phyloP scores from a whole-genome alignment of 805 yeast species.

The Candida suzukii region DNA sequence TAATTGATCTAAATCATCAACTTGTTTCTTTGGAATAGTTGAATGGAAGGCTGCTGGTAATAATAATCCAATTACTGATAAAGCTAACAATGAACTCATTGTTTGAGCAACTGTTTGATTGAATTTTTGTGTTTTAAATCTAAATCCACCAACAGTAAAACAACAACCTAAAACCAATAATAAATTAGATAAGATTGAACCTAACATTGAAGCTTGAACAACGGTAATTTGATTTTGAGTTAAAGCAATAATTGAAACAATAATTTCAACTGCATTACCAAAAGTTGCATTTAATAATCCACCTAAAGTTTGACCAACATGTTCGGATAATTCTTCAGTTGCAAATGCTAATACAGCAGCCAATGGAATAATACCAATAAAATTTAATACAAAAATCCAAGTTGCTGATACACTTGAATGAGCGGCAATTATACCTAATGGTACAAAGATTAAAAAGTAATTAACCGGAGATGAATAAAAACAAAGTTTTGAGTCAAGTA shows the following conservation, averaged over 20 bases:
- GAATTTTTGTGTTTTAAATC: conserved; percentile 78
- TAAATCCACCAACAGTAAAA: conserved; percentile 86
- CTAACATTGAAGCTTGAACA: conserved; percentile 96
- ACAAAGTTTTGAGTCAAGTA: not conserved
- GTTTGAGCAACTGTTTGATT: conserved; percentile 98
- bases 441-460: conserved; percentile 74
- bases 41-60: conserved; percentile 97
- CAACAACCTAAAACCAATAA: conserved; percentile 93
- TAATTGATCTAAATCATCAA: conserved; percentile 21
- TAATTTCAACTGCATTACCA: conserved; percentile 96
- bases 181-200: conserved; percentile 84
- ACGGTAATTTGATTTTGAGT: conserved; percentile 81
- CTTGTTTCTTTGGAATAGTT: conserved; percentile 42
- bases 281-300: conserved; percentile 94
- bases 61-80: conserved; percentile 80
- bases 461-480: conserved; percentile 50
- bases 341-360: conserved; percentile 89
- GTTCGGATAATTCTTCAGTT: conserved; percentile 84
- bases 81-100: conserved; percentile 89
- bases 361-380: conserved; percentile 84
- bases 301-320: conserved; percentile 88
- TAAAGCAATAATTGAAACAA: conserved; percentile 88
- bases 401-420: conserved; percentile 44
- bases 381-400: conserved; percentile 64
- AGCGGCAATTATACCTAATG: conserved; percentile 79